Evolutionary conservation across 495 filamentous ascomycete genomes (phyloP), one percentile per base, ranked within the genome.

Genomic region (Aspergillus taichungensis): DNA sequence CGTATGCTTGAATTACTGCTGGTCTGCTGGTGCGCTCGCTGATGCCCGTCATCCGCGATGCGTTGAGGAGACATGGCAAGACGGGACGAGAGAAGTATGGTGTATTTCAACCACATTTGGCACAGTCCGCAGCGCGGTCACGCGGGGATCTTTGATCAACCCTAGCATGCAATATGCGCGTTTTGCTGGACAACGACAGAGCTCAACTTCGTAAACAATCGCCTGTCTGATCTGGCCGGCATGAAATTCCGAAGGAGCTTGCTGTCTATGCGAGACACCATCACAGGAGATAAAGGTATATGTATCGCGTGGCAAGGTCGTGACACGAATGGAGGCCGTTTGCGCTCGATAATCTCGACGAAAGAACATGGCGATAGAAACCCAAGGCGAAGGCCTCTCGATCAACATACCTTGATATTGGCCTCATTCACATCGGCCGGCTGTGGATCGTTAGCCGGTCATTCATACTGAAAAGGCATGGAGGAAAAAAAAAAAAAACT

Each of bases 401-500:
- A 69, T 84, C 80, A 87, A 97, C 92, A 89, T 98, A 98, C 92
- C 94, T 97, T 96, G 74, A 98, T 89, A 80, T 88, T 85, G 66
- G 61, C 70, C 74, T 96, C 92, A 72, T 78, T 84, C 66, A 98
- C 88, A 83, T 98, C 92, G 71, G 78, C 75, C 61, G 92, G 92
- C 88, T 97, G 52, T 11, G 34, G 11, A 43, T 43, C 1, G 64
- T 88, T 76, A 89, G 81, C 46, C 37, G 42, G 24, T 18, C n/a
- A 40, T 28, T 41, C 37, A 30, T 18, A 33, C 47, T 30, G 28
- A 13, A 6, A 8, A 28, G 10, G 13, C 1, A 29, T 4, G 18
- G 28, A 30, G 12, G 18, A 3, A 24, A 11, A 28, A 1, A 37
- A 46, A 29, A 13, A 49, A 50, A n/a, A 50, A 69, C 89, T 73